These are phyloP conservation scores for Schizothecium vesticola DNA, from an alignment of 495 filamentous ascomycete species.

Conservation along the genomic window DNA sequence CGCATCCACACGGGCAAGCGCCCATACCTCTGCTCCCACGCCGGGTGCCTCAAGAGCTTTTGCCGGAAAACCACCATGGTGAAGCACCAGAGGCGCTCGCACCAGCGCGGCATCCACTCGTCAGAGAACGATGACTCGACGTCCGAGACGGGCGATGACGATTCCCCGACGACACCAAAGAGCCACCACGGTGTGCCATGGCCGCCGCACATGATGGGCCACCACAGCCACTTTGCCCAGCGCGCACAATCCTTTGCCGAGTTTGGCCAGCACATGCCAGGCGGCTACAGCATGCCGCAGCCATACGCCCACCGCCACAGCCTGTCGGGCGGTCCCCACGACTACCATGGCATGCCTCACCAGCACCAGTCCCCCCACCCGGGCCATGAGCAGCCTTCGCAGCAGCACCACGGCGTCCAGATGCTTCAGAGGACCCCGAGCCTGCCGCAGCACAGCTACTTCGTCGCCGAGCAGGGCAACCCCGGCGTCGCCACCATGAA, in stretches of 20 bases:
- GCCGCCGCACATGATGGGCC: constrained; percentile 27
- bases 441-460: constrained; percentile 42
- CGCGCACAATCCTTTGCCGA: constrained; percentile 41
- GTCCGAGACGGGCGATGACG: constrained; percentile 51
- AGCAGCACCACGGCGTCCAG: constrained; percentile 29
- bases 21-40: constrained; percentile 75
- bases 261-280: constrained; percentile 38
- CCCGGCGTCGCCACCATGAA: constrained; percentile 51
- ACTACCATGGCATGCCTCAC: constrained; percentile 30
- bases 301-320: constrained; percentile 41
- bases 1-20: constrained; percentile 82
- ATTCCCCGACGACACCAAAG: constrained; percentile 46
- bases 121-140: constrained; percentile 50
- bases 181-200: constrained; percentile 34
- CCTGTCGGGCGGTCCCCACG: constrained; percentile 32
- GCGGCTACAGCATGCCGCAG: constrained; percentile 34
- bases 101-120: constrained; percentile 56
- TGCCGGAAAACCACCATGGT: constrained; percentile 85
- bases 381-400: constrained; percentile 21
- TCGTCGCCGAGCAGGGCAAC: constrained; percentile 47
- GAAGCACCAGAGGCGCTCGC: constrained; percentile 69
- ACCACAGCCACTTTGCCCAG: constrained; percentile 32
- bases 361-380: constrained; percentile 9
- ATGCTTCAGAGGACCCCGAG: constrained; percentile 36
- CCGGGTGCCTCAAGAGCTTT: constrained; percentile 78